Conservation (phyloP, 352 stramenopile genomes). For the Globisporangium paroecandrum region DNA sequence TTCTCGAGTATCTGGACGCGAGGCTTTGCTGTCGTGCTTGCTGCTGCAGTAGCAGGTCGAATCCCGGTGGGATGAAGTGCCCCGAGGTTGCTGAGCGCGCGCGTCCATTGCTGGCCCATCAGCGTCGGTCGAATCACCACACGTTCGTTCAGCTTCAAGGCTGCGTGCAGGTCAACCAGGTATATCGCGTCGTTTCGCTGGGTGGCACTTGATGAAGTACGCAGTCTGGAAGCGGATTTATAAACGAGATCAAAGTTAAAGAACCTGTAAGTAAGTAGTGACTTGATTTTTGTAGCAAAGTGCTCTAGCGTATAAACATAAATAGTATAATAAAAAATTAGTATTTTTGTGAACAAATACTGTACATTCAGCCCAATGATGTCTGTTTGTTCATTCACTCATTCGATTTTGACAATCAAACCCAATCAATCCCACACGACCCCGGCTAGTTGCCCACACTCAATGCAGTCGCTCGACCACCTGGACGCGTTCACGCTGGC, state of each 20-base stretch:
- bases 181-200: not conserved
- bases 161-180: not conserved
- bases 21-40: not conserved
- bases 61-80: not conserved
- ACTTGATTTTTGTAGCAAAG: not conserved
- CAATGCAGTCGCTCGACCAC: not conserved
- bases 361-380: not conserved
- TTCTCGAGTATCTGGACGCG: conserved; percentile 16
- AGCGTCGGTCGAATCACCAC: not conserved
- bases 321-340: too few relatives aligned
- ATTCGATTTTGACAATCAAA: not conserved
- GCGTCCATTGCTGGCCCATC: conserved; percentile 7
- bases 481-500: conserved; percentile 6
- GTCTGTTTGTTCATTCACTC: not conserved
- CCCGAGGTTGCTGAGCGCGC: not conserved
- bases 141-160: not conserved
- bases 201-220: not conserved
- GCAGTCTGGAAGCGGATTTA: not conserved
- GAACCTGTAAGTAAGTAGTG: not conserved
- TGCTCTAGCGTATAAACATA: too few relatives aligned
- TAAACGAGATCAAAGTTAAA: not conserved
- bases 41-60: not conserved
- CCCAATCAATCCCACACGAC: not conserved
- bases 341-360: not conserved
- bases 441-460: not conserved